Evolutionary conservation across 2,329 filamentous ascomycete species (phyloP).

Genomic region (Talaromyces islandicus): DNA sequence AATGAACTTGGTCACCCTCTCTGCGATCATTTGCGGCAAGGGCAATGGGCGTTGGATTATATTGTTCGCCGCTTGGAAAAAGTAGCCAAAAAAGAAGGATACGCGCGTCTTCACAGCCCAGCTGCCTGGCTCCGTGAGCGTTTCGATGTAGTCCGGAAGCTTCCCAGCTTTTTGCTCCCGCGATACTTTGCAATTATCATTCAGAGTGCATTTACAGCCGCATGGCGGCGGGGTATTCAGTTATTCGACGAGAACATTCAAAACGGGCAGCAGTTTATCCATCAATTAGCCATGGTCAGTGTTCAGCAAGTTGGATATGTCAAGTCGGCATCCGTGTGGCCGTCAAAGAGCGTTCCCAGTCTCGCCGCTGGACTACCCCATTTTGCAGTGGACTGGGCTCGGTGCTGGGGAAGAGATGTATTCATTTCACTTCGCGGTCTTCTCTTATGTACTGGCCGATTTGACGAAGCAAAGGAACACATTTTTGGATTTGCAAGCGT

Average conservation of each 20-base stretch:
- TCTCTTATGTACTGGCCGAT: slow-evolving; percentile 85
- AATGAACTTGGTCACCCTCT: slow-evolving; percentile 92
- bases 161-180: slow-evolving; percentile 85
- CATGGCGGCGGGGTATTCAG: slow-evolving; percentile 69
- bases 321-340: slow-evolving; percentile 85
- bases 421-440: slow-evolving; percentile 93
- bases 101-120: slow-evolving; percentile 57
- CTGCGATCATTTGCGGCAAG: slow-evolving; percentile 85
- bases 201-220: slow-evolving; percentile 79
- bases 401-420: slow-evolving; percentile 95
- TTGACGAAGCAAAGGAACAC: slow-evolving; percentile 83
- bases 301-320: slow-evolving; percentile 85
- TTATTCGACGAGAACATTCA: slow-evolving; percentile 73
- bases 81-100: slow-evolving; percentile 58
- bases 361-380: slow-evolving; percentile 90
- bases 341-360: slow-evolving; percentile 74
- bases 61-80: slow-evolving; percentile 71
- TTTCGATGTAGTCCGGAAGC: slow-evolving; percentile 75
- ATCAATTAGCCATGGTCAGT: slow-evolving; percentile 84
- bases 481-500: slow-evolving; percentile 93
- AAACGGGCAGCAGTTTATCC: slow-evolving; percentile 80
- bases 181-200: slow-evolving; percentile 89
- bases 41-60: slow-evolving; percentile 89
- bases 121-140: slow-evolving; percentile 75
- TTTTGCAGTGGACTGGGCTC: slow-evolving; percentile 87